Conservation (phyloP, 768 basidiomycete species). For the Lactifluus echinatus region DNA sequence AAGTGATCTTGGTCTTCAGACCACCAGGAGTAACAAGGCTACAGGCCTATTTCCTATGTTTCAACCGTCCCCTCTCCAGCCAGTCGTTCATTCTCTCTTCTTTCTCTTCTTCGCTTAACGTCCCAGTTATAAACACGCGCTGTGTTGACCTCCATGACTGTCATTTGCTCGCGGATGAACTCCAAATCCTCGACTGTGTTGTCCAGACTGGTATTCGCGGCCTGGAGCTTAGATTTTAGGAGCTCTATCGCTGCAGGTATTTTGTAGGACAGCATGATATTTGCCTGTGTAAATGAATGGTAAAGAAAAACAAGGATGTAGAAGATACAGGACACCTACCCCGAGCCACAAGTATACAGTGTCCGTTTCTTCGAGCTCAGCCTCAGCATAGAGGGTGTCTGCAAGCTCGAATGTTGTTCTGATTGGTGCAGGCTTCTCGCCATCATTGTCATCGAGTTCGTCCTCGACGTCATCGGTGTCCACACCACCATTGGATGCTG, state of each 20-base stretch:
- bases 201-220: slow-evolving; percentile 55
- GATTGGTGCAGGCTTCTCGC: slow-evolving; percentile 41
- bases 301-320: background rate
- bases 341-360: slow-evolving; percentile 95
- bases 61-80: background rate
- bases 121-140: slow-evolving; percentile 97
- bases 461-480: slow-evolving; percentile 35
- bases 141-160: slow-evolving; percentile 93
- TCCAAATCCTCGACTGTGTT: slow-evolving; percentile 83
- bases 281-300: slow-evolving; percentile 66
- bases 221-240: slow-evolving; percentile 61
- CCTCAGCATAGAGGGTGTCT: slow-evolving; percentile 91
- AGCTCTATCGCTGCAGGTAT: slow-evolving; percentile 68
- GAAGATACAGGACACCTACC: slow-evolving; percentile 41
- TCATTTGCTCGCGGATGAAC: slow-evolving; percentile 89
- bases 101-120: slow-evolving; percentile 69
- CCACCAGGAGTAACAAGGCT: background rate
- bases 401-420: slow-evolving; percentile 91
- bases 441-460: slow-evolving; percentile 44
- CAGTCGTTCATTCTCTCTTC: slow-evolving; percentile 7
- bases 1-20: background rate
- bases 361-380: slow-evolving; percentile 78
- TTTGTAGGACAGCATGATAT: slow-evolving; percentile 95
- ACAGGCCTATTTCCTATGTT: background rate
- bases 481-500: slow-evolving; percentile 20